Percentiles rank a stretch among this genome's conserved stretches.
These are phyloP conservation scores for Hygrophoropsis aurantiaca DNA, from an alignment of 768 basidiomycete genomes.

Conservation along the genomic window DNA sequence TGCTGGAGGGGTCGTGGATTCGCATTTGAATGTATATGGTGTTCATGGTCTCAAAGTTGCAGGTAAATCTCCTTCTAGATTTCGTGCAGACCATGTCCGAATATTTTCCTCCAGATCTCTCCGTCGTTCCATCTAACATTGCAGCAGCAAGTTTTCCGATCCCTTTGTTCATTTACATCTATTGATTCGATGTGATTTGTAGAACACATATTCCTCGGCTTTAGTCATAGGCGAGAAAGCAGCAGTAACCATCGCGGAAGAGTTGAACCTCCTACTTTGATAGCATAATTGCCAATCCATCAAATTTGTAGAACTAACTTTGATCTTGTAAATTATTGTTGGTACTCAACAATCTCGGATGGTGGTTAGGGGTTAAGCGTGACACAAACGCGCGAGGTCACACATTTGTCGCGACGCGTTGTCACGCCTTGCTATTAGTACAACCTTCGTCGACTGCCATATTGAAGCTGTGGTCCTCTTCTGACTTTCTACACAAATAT, in stretches of 20 bases:
- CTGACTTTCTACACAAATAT: too few species aligned
- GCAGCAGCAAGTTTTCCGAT: slow-evolving; percentile 25
- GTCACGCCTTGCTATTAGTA: background rate
- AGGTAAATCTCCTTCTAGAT: slow-evolving; percentile 27
- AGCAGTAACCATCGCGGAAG: slow-evolving; percentile 17
- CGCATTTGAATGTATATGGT: slow-evolving; percentile 63
- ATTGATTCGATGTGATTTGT: background rate
- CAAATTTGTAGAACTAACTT: too few species aligned
- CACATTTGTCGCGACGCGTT: background rate
- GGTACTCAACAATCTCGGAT: background rate
- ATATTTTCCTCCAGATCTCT: slow-evolving; percentile 28
- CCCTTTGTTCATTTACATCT: background rate
- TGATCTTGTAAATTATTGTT: too few species aligned
- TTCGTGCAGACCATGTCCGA: background rate
- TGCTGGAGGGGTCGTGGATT: slow-evolving; percentile 60
- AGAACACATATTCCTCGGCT: slow-evolving; percentile 25
- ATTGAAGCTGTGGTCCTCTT: too few species aligned
- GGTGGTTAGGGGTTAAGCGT: background rate
- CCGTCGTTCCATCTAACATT: slow-evolving; percentile 40
- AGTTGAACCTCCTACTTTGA: slow-evolving; percentile 13
- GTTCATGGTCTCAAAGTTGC: slow-evolving; percentile 58
- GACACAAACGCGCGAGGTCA: slow-evolving; percentile 31
- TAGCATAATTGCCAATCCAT: too few species aligned
- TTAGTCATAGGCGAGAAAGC: slow-evolving; percentile 27
- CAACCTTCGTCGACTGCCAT: too few species aligned